These are phyloP conservation scores for Cercospora beticola DNA, from an alignment of 2,329 filamentous ascomycete genomes.

Conservation along the genomic window DNA sequence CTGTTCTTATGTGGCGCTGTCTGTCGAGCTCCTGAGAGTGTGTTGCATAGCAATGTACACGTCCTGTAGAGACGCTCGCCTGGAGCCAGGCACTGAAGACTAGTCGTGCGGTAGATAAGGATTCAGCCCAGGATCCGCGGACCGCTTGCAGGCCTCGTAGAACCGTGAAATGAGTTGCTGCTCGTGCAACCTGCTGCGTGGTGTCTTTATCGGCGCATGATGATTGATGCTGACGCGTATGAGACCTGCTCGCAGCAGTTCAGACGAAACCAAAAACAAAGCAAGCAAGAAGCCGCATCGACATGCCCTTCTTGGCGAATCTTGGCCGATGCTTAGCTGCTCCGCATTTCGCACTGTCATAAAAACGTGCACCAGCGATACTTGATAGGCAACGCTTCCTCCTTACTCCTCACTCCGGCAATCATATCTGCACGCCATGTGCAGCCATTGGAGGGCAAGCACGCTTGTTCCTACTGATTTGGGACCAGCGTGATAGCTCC, in stretches of 20 bases:
- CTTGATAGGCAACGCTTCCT: neutral
- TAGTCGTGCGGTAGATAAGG: neutral
- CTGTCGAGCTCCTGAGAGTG: neutral
- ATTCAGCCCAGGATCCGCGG: neutral
- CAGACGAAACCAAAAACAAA: neutral
- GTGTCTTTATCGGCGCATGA: neutral
- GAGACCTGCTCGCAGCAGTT: neutral
- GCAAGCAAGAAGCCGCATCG: neutral
- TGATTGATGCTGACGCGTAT: neutral
- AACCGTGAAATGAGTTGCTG: neutral
- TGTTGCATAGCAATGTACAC: neutral
- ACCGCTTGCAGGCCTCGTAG: neutral
- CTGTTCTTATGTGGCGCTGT: neutral
- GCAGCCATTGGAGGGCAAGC: neutral
- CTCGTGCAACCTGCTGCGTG: neutral
- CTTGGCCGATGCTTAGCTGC: neutral
- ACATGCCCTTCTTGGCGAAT: neutral
- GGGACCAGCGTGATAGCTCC: constrained; percentile 7
- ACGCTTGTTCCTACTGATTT: neutral
- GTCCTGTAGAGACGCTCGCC: neutral
- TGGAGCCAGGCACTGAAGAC: neutral
- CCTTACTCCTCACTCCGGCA: neutral
- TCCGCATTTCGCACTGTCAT: constrained; percentile 1
- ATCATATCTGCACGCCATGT: neutral
- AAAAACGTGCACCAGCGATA: neutral